Base-by-base conservation (phyloP, 2,329 filamentous ascomycete genomes). In the Botrytis aclada region DNA sequence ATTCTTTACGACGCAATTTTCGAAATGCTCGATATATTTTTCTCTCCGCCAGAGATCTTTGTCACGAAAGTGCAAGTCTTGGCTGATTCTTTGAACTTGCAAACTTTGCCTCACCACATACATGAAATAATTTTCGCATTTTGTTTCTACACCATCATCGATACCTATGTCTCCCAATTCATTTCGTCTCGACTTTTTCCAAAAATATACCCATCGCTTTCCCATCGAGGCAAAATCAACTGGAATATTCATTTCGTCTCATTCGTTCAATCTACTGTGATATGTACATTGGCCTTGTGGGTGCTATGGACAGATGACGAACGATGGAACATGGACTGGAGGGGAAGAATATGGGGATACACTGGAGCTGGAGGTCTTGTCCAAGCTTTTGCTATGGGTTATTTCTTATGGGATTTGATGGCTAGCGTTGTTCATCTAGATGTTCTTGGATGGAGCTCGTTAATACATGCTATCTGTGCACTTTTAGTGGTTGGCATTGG, bases 201-300 rank as follows among this genome's bases (percentile, higher is more conserved):
- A 18, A 37, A 7, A 61, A 73, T 69, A 37, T 95, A 95, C 82
- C 81, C 84, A 34, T 81, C 81, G 54, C 86, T 93, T 77, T 87
- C 89, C 65, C 83, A 84, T 60, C 92, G 90, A 73, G 88, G 86
- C 80, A 82, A 83, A 51, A 84, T 93, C 73, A 94, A 92, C 85
- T 95, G 93, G 93, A 89, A 96, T 81, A 90, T 93, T 62, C 93
- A 95, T 79, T 90, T 95, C 72, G 93, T 95, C 41, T 94, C 92
- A 22, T 87, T 95, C 77, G 85, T 93, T 65, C 93, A 95, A 85
- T 90, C 88, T 80, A 84, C 86, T 56, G 83, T 93, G 71, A 93
- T 96, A 83, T 92, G 90, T 80, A 81, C 77, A 58, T 82, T 94
- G 45, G 90, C 92, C n/a, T 82, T 95, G 14, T 94, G 89, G 86